Evolutionary conservation across 345 rosid species (phyloP), one percentile per base, ranked within the genome.

Genomic region (Melaleuca alternifolia): DNA sequence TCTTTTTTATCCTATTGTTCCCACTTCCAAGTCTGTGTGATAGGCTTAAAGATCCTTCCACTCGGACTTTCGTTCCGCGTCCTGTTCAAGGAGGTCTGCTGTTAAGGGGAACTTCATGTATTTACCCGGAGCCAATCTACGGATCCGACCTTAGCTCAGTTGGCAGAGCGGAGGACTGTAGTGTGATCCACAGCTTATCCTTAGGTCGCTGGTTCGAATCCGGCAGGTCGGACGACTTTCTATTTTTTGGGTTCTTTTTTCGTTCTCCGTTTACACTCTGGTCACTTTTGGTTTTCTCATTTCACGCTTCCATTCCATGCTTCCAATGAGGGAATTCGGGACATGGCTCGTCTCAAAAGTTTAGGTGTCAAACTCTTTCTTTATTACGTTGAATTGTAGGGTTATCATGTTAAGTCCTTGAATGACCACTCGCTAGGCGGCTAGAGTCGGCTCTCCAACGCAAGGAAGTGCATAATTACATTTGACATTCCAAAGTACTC

Each of bases 151-250:
- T 96, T 97, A 94, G 99, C 99, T 97, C 96, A 97, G 97, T 93
- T 97, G 99, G 98, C 59, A 97, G 98, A 95, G 99, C 98, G 99
- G 99, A 94, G 98, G 98, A 97, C 99, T 96, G 99, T 96, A 97
- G 99, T 93, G 79, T 18, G 79, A 41, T 1, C 13, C 79, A 33
- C 79, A 71, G 79, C 79, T 71, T 71, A 88, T 88, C 89, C 89
- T 88, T 88, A 88, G 89, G 89, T 92, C 93, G 91, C 92, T 90
- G 92, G 93, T 92, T 92, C 93, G 93, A 91, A 89, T 91, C 90
- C 92, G 91, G 92, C 91, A 92, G 91, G 92, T 89, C 92, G 94
- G 94, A 92, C 1, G 2, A 26, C 10, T 52, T 14, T 44, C 3
- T 23, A 0, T 61, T 5, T 21, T 18, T 59, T n/a, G n/a, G n/a